Evolutionary conservation across 148 eudicot genomes (phyloP), one percentile per base, ranked within the genome.

Genomic region (Persicaria tinctoria): DNA sequence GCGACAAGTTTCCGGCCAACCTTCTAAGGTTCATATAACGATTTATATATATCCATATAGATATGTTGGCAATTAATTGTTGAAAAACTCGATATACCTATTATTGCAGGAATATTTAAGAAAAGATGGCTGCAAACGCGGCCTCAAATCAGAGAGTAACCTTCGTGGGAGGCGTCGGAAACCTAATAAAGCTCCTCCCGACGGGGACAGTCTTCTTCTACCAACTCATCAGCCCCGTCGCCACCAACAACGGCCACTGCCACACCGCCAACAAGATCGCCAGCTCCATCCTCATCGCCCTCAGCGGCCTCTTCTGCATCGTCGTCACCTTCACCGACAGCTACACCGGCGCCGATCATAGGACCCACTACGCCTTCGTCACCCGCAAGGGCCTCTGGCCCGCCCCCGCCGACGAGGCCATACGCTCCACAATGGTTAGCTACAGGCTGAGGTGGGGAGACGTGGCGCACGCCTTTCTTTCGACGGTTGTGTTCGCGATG

Each of bases 241-340:
- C 82, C 73, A 78, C 88, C 70, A 78, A 77, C 75, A 76, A 79
- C 45, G 85, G 85, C 63, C 16, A 51, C 0, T 85, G 88, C 55
- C 85, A 83, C 80, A 5, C 80, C 11, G 82, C 70, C 73, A 78
- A 81, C 3, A 70, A 81, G 16, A 74, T 77, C 49, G 20, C 82
- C 55, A 85, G 84, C 6, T 1, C 72, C 45, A 5, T 75, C 51
- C 80, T 83, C 60, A 79, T 85, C 71, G 3, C 32, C 47, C 45
- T 82, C 75, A 73, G 79, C 23, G 78, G 82, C 38, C 27, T 71
- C n/a, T 78, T 81, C 1, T 83, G 85, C 75, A 73, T 80, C 73
- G 57, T 85, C 13, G 79, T 81, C 17, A 72, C 75, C 75, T 85
- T 85, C 78, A 85, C 85, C 6, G 88, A 85, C 71, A 83, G 85